These are phyloP conservation scores for Aegilops sharonensis DNA, from an alignment of 176 grass and related monocot species.

Conservation along the genomic window DNA sequence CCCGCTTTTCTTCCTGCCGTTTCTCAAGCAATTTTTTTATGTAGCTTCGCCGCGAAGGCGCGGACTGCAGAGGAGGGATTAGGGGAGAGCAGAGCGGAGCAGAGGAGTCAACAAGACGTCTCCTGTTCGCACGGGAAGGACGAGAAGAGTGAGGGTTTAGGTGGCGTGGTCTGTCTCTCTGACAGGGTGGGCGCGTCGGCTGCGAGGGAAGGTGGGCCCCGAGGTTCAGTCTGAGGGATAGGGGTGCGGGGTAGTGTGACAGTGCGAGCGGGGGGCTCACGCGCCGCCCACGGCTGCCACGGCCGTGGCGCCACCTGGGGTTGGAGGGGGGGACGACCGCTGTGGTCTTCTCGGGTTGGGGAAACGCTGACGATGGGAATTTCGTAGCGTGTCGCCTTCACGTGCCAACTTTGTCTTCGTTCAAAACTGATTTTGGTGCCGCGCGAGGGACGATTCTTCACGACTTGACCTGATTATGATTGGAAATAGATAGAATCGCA, in stretches of 20 bases:
- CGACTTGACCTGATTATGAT: not conserved
- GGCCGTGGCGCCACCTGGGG: not conserved
- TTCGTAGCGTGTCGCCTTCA: not conserved
- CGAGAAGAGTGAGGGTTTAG: not conserved
- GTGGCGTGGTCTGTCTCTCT: not conserved
- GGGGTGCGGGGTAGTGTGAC: not conserved
- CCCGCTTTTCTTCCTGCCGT: not conserved
- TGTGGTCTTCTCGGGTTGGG: not conserved
- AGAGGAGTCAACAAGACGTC: slow-evolving; percentile 13
- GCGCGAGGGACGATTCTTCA: not conserved
- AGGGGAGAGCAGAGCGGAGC: not conserved
- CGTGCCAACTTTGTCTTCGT: not conserved
- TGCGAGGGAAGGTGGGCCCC: not conserved
- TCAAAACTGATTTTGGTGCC: not conserved
- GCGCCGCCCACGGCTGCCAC: not conserved
- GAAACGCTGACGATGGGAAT: not conserved
- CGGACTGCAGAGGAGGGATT: not conserved
- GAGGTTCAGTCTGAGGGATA: not conserved
- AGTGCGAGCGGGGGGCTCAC: not conserved
- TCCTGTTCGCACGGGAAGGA: not conserved
- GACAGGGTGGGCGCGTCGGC: not conserved
- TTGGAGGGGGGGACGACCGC: not conserved
- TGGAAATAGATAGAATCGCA: no score
- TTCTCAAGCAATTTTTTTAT: not conserved
- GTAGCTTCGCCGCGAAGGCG: slow-evolving; percentile 31